Evolutionary conservation across 164 flowering plant species (phyloP).

Genomic region (Liquidambar formosana): DNA sequence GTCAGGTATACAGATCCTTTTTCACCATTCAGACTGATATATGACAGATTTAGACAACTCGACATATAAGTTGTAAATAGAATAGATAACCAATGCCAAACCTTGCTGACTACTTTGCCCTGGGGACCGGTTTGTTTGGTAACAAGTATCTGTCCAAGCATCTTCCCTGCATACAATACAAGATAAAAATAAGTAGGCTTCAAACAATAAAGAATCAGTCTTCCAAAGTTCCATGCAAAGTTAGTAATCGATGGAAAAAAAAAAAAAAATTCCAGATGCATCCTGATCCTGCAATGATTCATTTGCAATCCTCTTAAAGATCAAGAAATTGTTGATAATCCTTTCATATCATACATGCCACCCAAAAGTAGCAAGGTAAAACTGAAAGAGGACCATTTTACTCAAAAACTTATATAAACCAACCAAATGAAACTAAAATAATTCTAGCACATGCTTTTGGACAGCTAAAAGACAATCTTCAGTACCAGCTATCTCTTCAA

Average conservation of each 20-base stretch:
- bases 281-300: too few species aligned
- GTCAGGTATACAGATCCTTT: too few species aligned
- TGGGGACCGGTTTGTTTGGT: slow-evolving; percentile 97
- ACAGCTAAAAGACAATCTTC: neutral
- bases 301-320: neutral
- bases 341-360: too few species aligned
- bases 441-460: neutral
- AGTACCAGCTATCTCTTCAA: slow-evolving; percentile 84
- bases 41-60: neutral
- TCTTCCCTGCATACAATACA: slow-evolving; percentile 62
- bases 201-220: too few species aligned
- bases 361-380: too few species aligned
- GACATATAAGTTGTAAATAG: neutral
- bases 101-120: slow-evolving; percentile 97
- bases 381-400: neutral
- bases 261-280: too few species aligned
- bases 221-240: too few species aligned
- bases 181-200: neutral
- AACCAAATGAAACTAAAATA: neutral
- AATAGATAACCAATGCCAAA: slow-evolving; percentile 18
- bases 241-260: too few species aligned
- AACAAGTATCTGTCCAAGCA: slow-evolving; percentile 98
- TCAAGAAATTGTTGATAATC: too few species aligned
- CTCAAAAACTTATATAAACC: neutral
- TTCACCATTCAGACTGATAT: too few species aligned